Evolutionary conservation across 305 asterid species (phyloP), one percentile per base, ranked within the genome.

Genomic region (Striga hermonthica): DNA sequence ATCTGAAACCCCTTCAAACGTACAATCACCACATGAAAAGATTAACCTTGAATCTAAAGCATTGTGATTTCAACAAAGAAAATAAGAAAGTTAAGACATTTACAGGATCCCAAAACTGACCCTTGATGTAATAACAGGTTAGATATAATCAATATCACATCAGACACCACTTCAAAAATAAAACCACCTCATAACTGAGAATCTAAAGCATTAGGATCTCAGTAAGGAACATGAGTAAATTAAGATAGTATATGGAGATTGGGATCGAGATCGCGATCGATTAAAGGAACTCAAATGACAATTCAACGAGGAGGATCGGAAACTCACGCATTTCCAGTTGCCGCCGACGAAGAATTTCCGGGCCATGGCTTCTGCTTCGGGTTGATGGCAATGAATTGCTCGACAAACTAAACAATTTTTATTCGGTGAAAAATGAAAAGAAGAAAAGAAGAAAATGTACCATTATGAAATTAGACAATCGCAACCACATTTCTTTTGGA

Each of bases 251-350:
- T 22, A 22, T 22, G 31, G 31, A 22, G 31, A 22, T 22, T 2
- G 2, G 31, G 55, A 74, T 68, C 69, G 62, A 71, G 22, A 40
- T 70, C 66, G 57, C 49, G 69, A 60, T 65, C 44, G 31, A 22
- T 22, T 22, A 45, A 3, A n/a, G 60, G 43, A 14, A 62, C 0
- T 7, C 9, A 1, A 65, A 9, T 12, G 38, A 31, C 40, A 54
- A 44, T 28, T 62, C 40, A 3, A 72, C 35, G 60, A 60, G 55
- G 31, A 22, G 31, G 37, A 64, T 36, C 53, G 60, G 57, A 60
- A 41, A 74, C 91, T 82, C 76, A 93, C 99, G 89, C 99, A 93
- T 93, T 93, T 93, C 99, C 99, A 93, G 95, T 93, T 93, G 72
- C 99, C 99, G 58, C 99, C 99, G 79, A 93, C 86, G 92, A 93